Conservation (phyloP, 441 rosid genomes). For the Adansonia gregorii region DNA sequence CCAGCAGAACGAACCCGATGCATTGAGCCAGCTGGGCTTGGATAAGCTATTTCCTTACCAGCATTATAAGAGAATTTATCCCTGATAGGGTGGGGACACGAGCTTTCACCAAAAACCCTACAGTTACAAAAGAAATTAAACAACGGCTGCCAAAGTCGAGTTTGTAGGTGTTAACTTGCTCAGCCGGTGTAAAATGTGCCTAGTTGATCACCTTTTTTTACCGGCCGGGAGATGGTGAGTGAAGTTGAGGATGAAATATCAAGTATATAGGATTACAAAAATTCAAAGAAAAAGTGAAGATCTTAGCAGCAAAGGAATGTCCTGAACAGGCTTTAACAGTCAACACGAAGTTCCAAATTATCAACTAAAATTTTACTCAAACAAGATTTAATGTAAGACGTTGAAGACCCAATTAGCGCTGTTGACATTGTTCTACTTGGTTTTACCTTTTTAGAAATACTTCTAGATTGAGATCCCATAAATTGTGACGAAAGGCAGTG, state of each 20-base stretch:
- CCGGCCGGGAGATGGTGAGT: too few species aligned
- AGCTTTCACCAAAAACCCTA: conserved; percentile 65
- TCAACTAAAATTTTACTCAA: background rate
- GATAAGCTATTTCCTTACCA: conserved; percentile 39
- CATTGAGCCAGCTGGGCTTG: conserved; percentile 36
- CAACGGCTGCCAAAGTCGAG: background rate
- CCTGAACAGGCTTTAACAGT: background rate
- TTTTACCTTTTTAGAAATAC: too few species aligned
- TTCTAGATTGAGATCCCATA: too few species aligned
- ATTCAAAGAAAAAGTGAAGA: too few species aligned
- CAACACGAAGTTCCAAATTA: background rate
- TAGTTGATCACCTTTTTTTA: background rate
- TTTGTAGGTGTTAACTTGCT: background rate
- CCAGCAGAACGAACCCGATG: conserved; percentile 41
- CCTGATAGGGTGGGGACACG: conserved; percentile 47
- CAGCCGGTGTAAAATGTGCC: background rate
- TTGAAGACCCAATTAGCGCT: background rate
- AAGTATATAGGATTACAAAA: too few species aligned
- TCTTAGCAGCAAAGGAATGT: background rate
- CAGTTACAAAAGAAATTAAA: conserved; percentile 20
- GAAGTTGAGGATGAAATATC: background rate
- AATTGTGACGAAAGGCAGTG: too few species aligned
- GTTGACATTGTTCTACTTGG: background rate
- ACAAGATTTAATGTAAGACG: background rate
- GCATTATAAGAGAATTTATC: conserved; percentile 49